Conservation (phyloP, 306 rosid genomes). For the Inga leiocalycina region DNA sequence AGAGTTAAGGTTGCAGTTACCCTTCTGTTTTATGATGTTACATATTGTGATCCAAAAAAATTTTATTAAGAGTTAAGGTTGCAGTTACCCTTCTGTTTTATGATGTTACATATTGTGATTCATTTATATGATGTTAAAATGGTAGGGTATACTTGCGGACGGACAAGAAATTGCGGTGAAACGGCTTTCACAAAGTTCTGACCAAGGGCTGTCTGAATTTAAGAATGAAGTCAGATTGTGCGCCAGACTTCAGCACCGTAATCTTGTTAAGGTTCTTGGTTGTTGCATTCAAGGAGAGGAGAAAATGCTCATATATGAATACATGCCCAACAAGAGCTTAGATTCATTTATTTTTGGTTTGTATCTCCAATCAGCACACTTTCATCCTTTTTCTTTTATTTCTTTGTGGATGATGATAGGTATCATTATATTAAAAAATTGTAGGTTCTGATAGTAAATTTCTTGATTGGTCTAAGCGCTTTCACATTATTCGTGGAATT, state of each 20-base stretch:
- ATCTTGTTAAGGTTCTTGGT: neutral
- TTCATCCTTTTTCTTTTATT: neutral
- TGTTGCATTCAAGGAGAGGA: neutral
- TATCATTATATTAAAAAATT: neutral
- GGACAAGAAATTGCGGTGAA: neutral
- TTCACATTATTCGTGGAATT: neutral
- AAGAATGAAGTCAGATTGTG: neutral
- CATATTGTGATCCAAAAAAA: neutral
- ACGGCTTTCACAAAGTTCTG: neutral
- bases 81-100: neutral
- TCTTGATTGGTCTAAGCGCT: neutral
- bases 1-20: too few species aligned
- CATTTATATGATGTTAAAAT: neutral
- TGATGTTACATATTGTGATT: neutral
- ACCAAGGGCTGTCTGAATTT: neutral
- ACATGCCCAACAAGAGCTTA: neutral
- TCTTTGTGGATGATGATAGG: neutral
- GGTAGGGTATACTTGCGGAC: neutral
- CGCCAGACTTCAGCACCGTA: neutral
- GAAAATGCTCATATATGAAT: slow-evolving; percentile 1
- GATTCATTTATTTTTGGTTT: slow-evolving; percentile 4
- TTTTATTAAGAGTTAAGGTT: too few species aligned
- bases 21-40: neutral
- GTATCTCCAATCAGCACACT: neutral
- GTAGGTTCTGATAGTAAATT: neutral